Evolutionary conservation across 2,329 filamentous ascomycete genomes (phyloP), one percentile per base, ranked within the genome.

Genomic region (Penicillium sp.): DNA sequence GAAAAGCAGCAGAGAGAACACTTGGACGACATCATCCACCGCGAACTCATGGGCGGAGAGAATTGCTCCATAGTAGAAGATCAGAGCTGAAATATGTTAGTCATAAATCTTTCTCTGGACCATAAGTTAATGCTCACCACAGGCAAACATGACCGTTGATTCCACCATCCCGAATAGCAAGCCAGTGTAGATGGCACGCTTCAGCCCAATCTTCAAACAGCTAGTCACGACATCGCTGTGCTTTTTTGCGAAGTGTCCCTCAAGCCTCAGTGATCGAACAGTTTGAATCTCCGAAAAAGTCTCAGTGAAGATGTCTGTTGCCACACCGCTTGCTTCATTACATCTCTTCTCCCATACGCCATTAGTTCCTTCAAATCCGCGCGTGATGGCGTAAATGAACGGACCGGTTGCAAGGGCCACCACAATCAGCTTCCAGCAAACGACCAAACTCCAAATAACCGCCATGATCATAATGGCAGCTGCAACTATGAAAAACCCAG

Each of bases 1-100:
- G 70, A 97, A 90, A n/a, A 96, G 82, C 1, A 98, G 81, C 52
- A 96, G 81, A 33, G 92, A 89, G 65, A 95, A 87, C 0, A 95
- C 90, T 58, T 88, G 85, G 27, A 96, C 76, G 19, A 95, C 83
- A 1, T 82, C 77, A 1, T 82, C 79, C 0, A 88, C 82, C 0
- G 78, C 79, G 62, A 77, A 74, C 39, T 82, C 74, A 10, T 74
- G 72, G 0, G 81, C 79, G 6, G 90, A 81, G 11, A 96, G 79
- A 1, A 83, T 75, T 0, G 87, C 85, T 2, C 90, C 91, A 68
- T 93, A 96, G 76, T 89, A 96, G 70, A 96, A 95, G 10, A 96
- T 84, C 3, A 96, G 76, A 0, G 91, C 90, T 68, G 48, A 19
- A 56, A 22, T 26, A 26, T 50, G 39, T 68, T 10, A 29, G 16